phyloP scores from a whole-genome alignment of 1,284 basidiomycete genomes.

The Fomitopsis palustris region DNA sequence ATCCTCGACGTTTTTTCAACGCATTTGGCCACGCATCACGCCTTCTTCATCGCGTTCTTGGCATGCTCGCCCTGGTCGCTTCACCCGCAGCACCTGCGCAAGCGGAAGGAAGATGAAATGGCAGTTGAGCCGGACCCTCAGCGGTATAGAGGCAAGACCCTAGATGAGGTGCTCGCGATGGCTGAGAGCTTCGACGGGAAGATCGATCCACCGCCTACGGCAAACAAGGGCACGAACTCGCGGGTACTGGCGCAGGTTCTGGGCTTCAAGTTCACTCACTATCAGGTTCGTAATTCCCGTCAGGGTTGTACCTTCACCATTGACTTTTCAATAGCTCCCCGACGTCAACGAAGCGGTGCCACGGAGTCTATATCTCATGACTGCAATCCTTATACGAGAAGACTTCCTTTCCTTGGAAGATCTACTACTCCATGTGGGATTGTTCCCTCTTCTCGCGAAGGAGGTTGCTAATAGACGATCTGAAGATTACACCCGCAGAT shows the following conservation, averaged over 20 bases:
- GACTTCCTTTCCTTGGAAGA: constrained; percentile 85
- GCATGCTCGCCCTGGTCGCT: constrained; percentile 78
- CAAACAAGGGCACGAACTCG: constrained; percentile 35
- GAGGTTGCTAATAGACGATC: background rate
- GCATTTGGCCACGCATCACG: constrained; percentile 80
- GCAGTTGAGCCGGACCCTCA: constrained; percentile 36
- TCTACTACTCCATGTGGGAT: constrained; percentile 77
- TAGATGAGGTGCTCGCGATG: constrained; percentile 62
- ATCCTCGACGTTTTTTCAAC: constrained; percentile 89
- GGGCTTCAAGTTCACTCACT: constrained; percentile 93
- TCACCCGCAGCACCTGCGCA: constrained; percentile 16
- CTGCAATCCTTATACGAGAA: constrained; percentile 88
- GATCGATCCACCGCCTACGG: background rate
- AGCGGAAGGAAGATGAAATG: constrained; percentile 23
- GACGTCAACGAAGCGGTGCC: constrained; percentile 63
- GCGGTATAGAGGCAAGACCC: constrained; percentile 51
- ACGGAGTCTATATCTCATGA: constrained; percentile 74
- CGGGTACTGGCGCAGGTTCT: constrained; percentile 86
- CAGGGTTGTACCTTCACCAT: constrained; percentile 10
- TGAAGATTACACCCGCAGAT: constrained; percentile 74
- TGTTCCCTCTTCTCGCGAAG: background rate
- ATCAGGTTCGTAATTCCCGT: constrained; percentile 59
- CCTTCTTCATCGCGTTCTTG: constrained; percentile 90
- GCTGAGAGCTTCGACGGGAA: constrained; percentile 37
- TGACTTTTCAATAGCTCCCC: constrained; percentile 38